Percentiles rank a stretch among this genome's conserved stretches.
Conservation (phyloP, 345 rosid species). For the Melastoma malabathricum region DNA sequence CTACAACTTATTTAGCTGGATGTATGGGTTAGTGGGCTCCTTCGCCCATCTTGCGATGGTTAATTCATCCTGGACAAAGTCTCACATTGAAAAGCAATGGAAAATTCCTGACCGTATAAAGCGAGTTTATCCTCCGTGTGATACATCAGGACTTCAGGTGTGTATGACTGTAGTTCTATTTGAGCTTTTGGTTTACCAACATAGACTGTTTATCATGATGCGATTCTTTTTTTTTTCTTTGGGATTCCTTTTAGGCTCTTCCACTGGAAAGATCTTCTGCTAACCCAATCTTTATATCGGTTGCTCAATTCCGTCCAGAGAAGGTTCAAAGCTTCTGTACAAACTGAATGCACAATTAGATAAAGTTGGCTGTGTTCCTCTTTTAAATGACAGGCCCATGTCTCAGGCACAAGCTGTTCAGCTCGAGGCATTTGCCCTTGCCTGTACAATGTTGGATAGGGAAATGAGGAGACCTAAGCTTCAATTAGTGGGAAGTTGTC, state of each 20-base stretch:
- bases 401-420: constrained; percentile 84
- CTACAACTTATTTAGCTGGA: constrained; percentile 58
- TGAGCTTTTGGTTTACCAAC: too few relatives aligned
- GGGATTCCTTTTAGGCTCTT: constrained; percentile 31
- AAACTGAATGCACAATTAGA: constrained; percentile 20
- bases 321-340: constrained; percentile 54
- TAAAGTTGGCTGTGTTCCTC: constrained; percentile 6
- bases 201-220: too few relatives aligned
- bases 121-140: constrained; percentile 91
- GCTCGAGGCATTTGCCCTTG: constrained; percentile 75
- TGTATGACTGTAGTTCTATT: constrained; percentile 4
- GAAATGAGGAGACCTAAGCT: constrained; percentile 58
- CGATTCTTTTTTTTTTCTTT: background rate
- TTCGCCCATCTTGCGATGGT: constrained; percentile 83
- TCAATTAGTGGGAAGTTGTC: constrained; percentile 91
- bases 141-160: constrained; percentile 94
- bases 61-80: constrained; percentile 89
- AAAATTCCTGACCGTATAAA: constrained; percentile 44
- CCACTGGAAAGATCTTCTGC: constrained; percentile 58
- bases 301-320: constrained; percentile 98
- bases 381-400: constrained; percentile 12
- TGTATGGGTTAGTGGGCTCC: constrained; percentile 85
- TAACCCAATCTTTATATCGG: constrained; percentile 57
- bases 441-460: constrained; percentile 35
- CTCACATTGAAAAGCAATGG: constrained; percentile 84